Percentiles rank a stretch among this genome's conserved stretches.
Conservation (phyloP, 1,284 basidiomycete genomes). For the Malassezia psittaci region DNA sequence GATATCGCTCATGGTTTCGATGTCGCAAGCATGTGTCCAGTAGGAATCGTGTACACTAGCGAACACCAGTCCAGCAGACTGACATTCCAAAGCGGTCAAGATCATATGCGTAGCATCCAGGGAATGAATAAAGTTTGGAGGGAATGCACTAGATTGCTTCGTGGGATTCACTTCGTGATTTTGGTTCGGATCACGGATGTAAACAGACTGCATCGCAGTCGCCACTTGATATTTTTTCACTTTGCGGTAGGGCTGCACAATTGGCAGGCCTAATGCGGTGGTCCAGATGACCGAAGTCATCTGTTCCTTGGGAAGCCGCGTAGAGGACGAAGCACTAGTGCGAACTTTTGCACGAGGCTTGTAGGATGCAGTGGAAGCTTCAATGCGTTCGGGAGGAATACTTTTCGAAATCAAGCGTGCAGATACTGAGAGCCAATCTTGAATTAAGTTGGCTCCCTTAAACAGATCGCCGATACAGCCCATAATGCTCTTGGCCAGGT, state of each 20-base stretch:
- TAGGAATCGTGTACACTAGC: slow-evolving; percentile 98
- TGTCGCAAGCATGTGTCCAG: slow-evolving; percentile 86
- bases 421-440: slow-evolving; percentile 74
- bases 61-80: slow-evolving; percentile 55
- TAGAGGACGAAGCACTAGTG: background rate
- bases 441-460: slow-evolving; percentile 78
- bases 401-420: slow-evolving; percentile 80
- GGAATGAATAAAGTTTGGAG: slow-evolving; percentile 96
- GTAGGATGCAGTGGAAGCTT: slow-evolving; percentile 50
- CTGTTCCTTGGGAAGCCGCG: slow-evolving; percentile 55
- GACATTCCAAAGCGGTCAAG: slow-evolving; percentile 78
- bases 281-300: slow-evolving; percentile 98
- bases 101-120: slow-evolving; percentile 99
- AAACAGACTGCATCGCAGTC: slow-evolving; percentile 82
- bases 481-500: slow-evolving; percentile 54
- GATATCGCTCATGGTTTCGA: slow-evolving; percentile 77
- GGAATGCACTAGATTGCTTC: slow-evolving; percentile 93
- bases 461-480: slow-evolving; percentile 76
- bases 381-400: slow-evolving; percentile 66
- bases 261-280: slow-evolving; percentile 80
- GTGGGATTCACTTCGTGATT: slow-evolving; percentile 68
- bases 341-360: slow-evolving; percentile 3
- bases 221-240: slow-evolving; percentile 60
- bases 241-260: slow-evolving; percentile 93
- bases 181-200: slow-evolving; percentile 74